Evolutionary conservation across 1,284 basidiomycete species (phyloP).

Genomic region (Fomitopsis schrenkii): DNA sequence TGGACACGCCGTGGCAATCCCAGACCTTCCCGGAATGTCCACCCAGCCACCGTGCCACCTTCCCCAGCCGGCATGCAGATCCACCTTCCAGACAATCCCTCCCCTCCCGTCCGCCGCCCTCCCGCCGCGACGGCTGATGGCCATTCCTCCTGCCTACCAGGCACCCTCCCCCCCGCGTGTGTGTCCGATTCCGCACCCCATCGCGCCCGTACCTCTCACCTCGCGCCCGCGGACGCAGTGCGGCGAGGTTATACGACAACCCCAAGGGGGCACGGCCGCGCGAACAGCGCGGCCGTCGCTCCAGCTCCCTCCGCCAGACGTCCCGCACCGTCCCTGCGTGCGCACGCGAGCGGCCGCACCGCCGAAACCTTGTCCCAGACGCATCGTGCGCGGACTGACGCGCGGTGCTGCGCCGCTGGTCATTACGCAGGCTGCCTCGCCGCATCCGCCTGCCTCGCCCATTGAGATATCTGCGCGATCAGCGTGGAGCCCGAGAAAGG

Average conservation of each 20-base stretch:
- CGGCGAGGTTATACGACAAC: background rate
- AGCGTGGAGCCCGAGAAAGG: slow-evolving; percentile 1
- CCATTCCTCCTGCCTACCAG: background rate
- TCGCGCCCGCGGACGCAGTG: background rate
- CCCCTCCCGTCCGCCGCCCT: background rate
- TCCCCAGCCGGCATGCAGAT: slow-evolving; percentile 2
- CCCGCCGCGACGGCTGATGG: background rate
- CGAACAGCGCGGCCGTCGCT: background rate
- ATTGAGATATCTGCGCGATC: background rate
- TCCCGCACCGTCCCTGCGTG: background rate
- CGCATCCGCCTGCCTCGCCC: background rate
- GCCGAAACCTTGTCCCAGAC: background rate
- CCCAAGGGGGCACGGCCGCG: background rate
- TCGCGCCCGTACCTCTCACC: background rate
- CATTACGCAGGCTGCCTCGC: background rate
- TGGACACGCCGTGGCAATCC: background rate
- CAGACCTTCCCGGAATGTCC: background rate
- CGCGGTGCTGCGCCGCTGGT: background rate
- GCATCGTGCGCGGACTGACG: background rate
- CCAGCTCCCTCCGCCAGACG: background rate
- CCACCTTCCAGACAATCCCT: slow-evolving; percentile 5
- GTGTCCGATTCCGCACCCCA: background rate
- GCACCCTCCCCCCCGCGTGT: background rate
- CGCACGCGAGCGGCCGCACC: background rate
- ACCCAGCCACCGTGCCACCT: background rate